Percentiles rank a stretch among this genome's conserved stretches.
Evolutionary conservation across 139 green algal genomes (phyloP).

Genomic region (Pycnococcus provasolii): DNA sequence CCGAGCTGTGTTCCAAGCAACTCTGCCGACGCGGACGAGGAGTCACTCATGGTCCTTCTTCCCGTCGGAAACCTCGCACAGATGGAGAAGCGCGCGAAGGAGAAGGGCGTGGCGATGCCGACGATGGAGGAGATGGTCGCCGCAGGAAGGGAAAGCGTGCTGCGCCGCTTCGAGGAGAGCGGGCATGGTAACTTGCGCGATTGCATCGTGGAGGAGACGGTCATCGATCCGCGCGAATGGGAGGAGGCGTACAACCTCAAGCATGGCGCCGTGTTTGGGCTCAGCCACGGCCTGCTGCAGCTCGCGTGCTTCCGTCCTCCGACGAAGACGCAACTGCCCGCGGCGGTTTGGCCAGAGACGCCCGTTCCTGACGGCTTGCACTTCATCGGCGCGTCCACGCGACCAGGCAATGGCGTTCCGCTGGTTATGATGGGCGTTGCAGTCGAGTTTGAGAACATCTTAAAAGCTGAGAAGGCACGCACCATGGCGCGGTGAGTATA

Average conservation of each 20-base stretch:
- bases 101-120: constrained; percentile 14
- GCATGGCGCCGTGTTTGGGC: constrained; percentile 70
- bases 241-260: constrained; percentile 48
- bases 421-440: constrained; percentile 42
- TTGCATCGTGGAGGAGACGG: constrained; percentile 48
- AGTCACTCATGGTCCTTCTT: constrained; percentile 26
- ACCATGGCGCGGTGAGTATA: too few relatives aligned
- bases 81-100: constrained; percentile 19
- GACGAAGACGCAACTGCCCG: constrained; percentile 4
- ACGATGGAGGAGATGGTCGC: constrained; percentile 37
- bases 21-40: too few relatives aligned
- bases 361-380: constrained; percentile 50
- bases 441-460: constrained; percentile 9
- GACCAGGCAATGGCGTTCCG: constrained; percentile 76
- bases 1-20: constrained; percentile 47
- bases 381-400: constrained; percentile 56
- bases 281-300: constrained; percentile 67
- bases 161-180: constrained; percentile 39
- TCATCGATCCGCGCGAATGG: constrained; percentile 27
- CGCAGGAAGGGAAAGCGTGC: constrained; percentile 41
- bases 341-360: constrained; percentile 27
- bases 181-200: constrained; percentile 42
- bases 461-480: not conserved
- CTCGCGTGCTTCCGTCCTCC: constrained; percentile 56
- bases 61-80: constrained; percentile 50